Percentiles rank a stretch among this genome's conserved stretches.
Evolutionary conservation across 208 protist species (phyloP).

Genomic region (Porcisia hertigi): DNA sequence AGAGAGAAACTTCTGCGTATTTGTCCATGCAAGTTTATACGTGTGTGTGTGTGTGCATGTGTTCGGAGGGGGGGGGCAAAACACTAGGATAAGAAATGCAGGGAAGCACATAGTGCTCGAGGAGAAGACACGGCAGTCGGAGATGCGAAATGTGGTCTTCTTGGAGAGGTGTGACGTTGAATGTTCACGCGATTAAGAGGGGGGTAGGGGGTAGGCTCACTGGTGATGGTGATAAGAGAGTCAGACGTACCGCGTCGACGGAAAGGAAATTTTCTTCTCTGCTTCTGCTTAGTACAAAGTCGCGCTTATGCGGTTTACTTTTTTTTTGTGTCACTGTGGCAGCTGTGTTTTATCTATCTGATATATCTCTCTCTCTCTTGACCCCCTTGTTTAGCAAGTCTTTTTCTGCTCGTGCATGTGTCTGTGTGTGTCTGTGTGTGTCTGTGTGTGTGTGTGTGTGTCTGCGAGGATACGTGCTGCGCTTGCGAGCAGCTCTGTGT

Average conservation of each 20-base stretch:
- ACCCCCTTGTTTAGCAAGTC: not conserved
- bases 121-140: not conserved
- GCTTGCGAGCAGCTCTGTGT: not conserved
- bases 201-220: not conserved
- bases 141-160: not conserved
- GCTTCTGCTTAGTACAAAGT: not conserved
- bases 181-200: not conserved
- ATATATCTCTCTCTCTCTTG: not conserved
- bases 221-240: not conserved
- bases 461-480: not conserved
- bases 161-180: not conserved
- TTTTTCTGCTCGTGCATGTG: not conserved
- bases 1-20: not conserved
- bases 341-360: not conserved
- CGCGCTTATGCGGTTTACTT: not conserved
- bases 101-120: not conserved
- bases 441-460: constrained; percentile 6
- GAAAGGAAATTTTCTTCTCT: not conserved
- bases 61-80: not conserved
- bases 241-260: not conserved
- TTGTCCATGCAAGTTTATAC: not conserved
- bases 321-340: not conserved
- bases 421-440: constrained; percentile 1
- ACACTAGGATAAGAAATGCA: not conserved
- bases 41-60: not conserved